Evolutionary conservation across 1,284 basidiomycete species (phyloP).

Genomic region (Moesziomyces parantarcticus): DNA sequence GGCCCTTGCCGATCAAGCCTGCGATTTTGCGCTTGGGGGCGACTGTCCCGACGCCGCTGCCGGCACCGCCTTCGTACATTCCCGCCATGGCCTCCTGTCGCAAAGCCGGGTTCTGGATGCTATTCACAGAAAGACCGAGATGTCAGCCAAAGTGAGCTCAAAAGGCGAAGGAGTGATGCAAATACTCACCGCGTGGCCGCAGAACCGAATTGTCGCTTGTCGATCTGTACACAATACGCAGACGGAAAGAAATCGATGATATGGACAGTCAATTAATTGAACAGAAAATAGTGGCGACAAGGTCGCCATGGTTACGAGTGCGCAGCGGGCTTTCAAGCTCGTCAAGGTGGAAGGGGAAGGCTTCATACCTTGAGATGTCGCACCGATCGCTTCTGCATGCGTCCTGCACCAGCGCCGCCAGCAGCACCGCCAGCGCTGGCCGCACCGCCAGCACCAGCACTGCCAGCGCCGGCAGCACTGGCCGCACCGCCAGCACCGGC

Average conservation of each 20-base stretch:
- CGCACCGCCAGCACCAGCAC: constrained; percentile 3
- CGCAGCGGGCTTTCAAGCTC: background rate
- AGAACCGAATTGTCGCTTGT: constrained; percentile 7
- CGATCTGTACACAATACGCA: constrained; percentile 7
- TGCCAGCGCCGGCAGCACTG: constrained; percentile 5
- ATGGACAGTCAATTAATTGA: constrained; percentile 2
- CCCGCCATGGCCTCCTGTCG: constrained; percentile 12
- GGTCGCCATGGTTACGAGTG: background rate
- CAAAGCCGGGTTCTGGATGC: constrained; percentile 15
- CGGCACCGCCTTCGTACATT: background rate
- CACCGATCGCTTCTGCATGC: constrained; percentile 24
- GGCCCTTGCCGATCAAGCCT: constrained; percentile 4
- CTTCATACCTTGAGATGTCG: constrained; percentile 41
- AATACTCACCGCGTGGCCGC: constrained; percentile 21
- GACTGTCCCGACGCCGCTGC: too few relatives aligned
- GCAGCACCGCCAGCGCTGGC: constrained; percentile 6
- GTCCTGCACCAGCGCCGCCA: constrained; percentile 3
- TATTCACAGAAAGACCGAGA: background rate
- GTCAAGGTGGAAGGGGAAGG: background rate
- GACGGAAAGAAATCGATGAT: constrained; percentile 1
- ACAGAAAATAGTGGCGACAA: background rate
- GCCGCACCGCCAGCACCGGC: constrained; percentile 3
- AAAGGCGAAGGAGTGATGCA: background rate
- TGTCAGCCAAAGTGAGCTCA: background rate
- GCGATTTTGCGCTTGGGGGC: background rate